Base-by-base conservation (phyloP, 495 filamentous ascomycete genomes). In the Lophiotrema nucula region DNA sequence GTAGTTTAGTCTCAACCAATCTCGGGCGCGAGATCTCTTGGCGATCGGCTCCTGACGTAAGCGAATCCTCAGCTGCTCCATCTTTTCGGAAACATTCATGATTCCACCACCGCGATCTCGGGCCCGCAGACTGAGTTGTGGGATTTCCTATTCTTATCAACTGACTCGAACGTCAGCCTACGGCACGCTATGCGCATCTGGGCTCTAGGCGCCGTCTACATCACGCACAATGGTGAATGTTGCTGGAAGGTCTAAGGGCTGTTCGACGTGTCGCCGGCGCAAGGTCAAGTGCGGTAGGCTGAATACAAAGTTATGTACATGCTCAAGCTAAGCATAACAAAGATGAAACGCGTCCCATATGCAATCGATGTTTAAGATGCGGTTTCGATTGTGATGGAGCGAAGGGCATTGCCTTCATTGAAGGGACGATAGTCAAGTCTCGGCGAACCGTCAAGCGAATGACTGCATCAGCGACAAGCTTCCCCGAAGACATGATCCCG, bases 251-350 rank as follows among this genome's bases (percentile, higher is more conserved):
- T 55, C 52, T 3, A 55, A 55, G 31, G 52, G 52, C 2, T 55
- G 52, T 21, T 55, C 52, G 4, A 47, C 38, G 13, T 55, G 52
- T 31, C 52, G 52, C 18, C 43, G 41, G 21, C n/a, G 39, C 15
- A 26, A 31, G 26, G 41, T 55, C 41, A 55, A 55, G 38, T 55
- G 52, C 41, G 52, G 52, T 55, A 47, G 47, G 52, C 22, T 13
- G 13, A 28, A 4, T 46, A 15, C 39, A 5, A 10, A 6, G 8
- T 11, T 43, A 21, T 43, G 12, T 6, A 46, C 5, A 55, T 22
- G 22, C 8, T 2, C 25, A n/a, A 50, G n/a, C 26, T 47, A 28
- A 55, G 2, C 5, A 23, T 48, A 2, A n/a, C 31, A 2, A 24
- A 55, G 52, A 55, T 22, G 39, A 55, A 26, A 27, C 15, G 2